A percentile compares a stretch with the other conserved stretches of the same genome.
These are phyloP conservation scores for Naganishia albida DNA, from an alignment of 1,284 basidiomycete species.

Conservation along the genomic window DNA sequence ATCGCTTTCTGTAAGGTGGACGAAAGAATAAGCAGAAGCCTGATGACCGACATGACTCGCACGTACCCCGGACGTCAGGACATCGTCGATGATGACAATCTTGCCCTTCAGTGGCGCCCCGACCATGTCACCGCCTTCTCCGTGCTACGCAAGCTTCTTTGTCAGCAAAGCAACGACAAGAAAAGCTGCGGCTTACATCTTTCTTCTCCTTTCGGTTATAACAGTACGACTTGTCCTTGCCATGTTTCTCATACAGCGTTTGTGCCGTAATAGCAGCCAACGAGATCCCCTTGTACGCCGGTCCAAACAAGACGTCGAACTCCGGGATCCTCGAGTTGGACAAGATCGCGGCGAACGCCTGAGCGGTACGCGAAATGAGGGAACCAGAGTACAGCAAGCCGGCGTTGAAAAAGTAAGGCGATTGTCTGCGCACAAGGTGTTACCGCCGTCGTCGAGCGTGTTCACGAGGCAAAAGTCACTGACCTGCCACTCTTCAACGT, in stretches of 20 bases:
- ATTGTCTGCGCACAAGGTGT: constrained; percentile 59
- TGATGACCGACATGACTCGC: neutral
- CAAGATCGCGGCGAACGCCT: constrained; percentile 74
- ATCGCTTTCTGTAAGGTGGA: constrained; percentile 65
- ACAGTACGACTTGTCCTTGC: constrained; percentile 73
- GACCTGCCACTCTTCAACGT: constrained; percentile 92
- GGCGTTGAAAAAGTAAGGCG: constrained; percentile 97
- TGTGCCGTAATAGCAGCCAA: constrained; percentile 86
- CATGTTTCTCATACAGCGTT: constrained; percentile 68
- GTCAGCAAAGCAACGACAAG: too few relatives aligned
- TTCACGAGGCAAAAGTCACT: constrained; percentile 44
- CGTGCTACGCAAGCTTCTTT: constrained; percentile 60
- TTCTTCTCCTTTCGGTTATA: constrained; percentile 97
- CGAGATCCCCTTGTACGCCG: constrained; percentile 97
- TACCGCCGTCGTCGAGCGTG: neutral
- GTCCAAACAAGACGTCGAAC: constrained; percentile 93
- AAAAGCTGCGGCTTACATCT: constrained; percentile 55
- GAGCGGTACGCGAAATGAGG: constrained; percentile 74
- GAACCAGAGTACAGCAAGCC: constrained; percentile 82
- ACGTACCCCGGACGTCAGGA: constrained; percentile 79
- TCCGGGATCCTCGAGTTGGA: constrained; percentile 59
- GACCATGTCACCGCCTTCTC: constrained; percentile 92
- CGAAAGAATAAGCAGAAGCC: neutral
- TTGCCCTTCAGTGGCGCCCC: constrained; percentile 78
- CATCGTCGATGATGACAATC: constrained; percentile 91